Base-by-base conservation (phyloP, 2,329 filamentous ascomycete genomes). In the Cladosporium oxysporum region DNA sequence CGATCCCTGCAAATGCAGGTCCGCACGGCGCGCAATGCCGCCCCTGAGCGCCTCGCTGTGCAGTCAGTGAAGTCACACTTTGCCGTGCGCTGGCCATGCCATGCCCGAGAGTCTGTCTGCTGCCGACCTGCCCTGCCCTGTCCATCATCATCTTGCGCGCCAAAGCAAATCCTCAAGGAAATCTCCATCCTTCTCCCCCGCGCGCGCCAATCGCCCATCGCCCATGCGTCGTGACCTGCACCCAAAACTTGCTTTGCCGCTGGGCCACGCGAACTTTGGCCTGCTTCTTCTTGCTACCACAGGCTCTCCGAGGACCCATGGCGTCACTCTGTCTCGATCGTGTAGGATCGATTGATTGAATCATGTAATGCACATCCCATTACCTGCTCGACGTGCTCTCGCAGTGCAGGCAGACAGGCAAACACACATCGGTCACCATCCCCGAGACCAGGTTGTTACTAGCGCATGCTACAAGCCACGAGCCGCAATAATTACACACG, bases 241-340 rank as follows among this genome's bases (percentile, higher is more conserved):
- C 28, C 52, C 60, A 35, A 62, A 62, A 62, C 60, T 62, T 62
- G 60, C 60, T 62, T 62, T 62, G 21, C n/a, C 47, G 31, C 47
- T 28, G 49, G 26, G 35, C 41, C 47, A 35, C 47, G 47, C 59
- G 26, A 62, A 52, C 23, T 62, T 12, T 52, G 12, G 47, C 60
- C 52, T 55, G 52, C 52, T 55, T 33, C 29, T 21, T 47, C 41
- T 47, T 47, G n/a, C 41, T 47, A 10, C n/a, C 23, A 7, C 12
- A 14, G 23, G 16, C n/a, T 37, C 21, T 37, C 58, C 41, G 26
- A 41, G 26, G 26, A 7, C 52, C 47, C 47, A 62, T 62, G 60
- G 29, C 60, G 60, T 62, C 60, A 62, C 47, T 41, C 31, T 41
- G 49, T 31, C 47, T 55, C 31, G 31, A 37, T 58, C 55, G 55